Evolutionary conservation across 106 monocot genomes (phyloP).

Genomic region (Dioscorea dumetorum): DNA sequence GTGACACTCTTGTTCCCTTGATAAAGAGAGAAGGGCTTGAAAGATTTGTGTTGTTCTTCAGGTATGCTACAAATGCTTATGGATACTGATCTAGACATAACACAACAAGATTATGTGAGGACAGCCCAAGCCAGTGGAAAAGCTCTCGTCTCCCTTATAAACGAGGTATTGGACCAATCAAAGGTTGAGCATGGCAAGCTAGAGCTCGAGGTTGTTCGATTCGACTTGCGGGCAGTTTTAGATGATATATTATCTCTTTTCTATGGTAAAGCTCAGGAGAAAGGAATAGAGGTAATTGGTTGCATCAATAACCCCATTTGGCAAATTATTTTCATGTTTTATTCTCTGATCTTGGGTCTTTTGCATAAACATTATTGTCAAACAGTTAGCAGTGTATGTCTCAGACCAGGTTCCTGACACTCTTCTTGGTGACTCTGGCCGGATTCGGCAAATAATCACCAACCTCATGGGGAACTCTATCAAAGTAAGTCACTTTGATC

Average conservation of each 20-base stretch:
- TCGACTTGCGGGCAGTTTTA: conserved; percentile 72
- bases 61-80: conserved; percentile 99
- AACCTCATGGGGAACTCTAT: conserved; percentile 98
- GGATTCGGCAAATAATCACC: conserved; percentile 91
- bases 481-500: conserved; percentile 46
- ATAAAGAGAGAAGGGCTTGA: background rate
- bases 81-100: conserved; percentile 89
- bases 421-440: conserved; percentile 82
- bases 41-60: conserved; percentile 16
- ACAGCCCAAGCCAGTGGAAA: conserved; percentile 99
- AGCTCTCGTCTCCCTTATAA: conserved; percentile 91
- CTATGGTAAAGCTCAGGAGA: conserved; percentile 88
- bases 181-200: conserved; percentile 99
- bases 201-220: conserved; percentile 90
- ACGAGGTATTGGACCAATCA: conserved; percentile 96
- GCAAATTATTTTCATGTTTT: conserved; percentile 11
- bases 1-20: background rate
- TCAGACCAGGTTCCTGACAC: conserved; percentile 81
- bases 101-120: conserved; percentile 96
- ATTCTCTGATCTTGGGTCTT: background rate
- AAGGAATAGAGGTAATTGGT: conserved; percentile 84
- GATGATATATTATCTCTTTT: conserved; percentile 95
- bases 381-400: conserved; percentile 82
- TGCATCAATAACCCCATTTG: background rate
- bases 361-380: background rate